A percentile compares a stretch with the other conserved stretches of the same genome.
These are phyloP conservation scores for Mercurialis annua DNA, from an alignment of 345 rosid species.

Conservation along the genomic window DNA sequence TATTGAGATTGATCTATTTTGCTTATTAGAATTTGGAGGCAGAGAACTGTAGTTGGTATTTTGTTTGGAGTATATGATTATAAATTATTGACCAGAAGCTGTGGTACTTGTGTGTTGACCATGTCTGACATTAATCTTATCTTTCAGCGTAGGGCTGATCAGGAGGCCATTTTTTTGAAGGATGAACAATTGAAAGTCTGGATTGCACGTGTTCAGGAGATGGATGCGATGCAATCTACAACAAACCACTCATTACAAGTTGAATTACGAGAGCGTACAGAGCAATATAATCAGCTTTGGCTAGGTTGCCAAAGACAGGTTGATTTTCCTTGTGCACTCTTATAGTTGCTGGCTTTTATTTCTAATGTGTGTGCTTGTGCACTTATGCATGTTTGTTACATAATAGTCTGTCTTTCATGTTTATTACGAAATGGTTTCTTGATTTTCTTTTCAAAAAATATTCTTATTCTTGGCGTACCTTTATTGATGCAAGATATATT, in stretches of 20 bases:
- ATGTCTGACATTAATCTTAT: slow-evolving; percentile 23
- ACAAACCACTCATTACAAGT: slow-evolving; percentile 73
- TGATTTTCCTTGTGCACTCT: slow-evolving; percentile 11
- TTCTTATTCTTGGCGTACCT: neutral
- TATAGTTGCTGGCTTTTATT: slow-evolving; percentile 8
- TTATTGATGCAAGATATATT: neutral
- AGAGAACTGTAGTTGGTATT: neutral
- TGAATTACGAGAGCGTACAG: slow-evolving; percentile 80
- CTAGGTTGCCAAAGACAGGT: slow-evolving; percentile 96
- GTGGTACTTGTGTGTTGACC: neutral
- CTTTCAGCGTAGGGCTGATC: slow-evolving; percentile 84
- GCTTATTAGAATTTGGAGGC: slow-evolving; percentile 2
- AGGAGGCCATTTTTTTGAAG: slow-evolving; percentile 72
- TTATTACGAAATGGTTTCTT: neutral
- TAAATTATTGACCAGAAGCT: neutral
- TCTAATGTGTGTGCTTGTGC: neutral
- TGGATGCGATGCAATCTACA: slow-evolving; percentile 77
- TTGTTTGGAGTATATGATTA: neutral
- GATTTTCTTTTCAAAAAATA: neutral
- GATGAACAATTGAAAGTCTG: slow-evolving; percentile 88
- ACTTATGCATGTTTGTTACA: neutral
- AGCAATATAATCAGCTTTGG: slow-evolving; percentile 92
- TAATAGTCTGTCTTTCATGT: neutral
- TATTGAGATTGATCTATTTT: neutral
- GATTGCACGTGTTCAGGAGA: slow-evolving; percentile 79